Evolutionary conservation across 495 filamentous ascomycete genomes (phyloP).

Genomic region (Podospora pseudocomata): DNA sequence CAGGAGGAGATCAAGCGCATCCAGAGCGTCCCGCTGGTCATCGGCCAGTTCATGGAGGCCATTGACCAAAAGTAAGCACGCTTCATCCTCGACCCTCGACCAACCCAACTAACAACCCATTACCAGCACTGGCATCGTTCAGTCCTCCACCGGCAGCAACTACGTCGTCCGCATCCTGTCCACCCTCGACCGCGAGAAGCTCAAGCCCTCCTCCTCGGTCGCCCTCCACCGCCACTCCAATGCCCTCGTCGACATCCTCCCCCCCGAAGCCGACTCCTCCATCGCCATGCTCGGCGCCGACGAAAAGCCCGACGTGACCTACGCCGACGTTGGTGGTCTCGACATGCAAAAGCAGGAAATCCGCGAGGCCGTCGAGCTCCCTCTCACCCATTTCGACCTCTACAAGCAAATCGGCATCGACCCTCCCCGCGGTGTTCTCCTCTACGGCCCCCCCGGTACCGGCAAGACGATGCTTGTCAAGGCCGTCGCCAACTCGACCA

Average conservation of each 20-base stretch:
- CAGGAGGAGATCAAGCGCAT: conserved; percentile 99
- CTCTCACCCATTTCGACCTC: conserved; percentile 93
- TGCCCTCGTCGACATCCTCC: conserved; percentile 95
- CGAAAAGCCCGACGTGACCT: conserved; percentile 98
- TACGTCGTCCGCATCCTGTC: conserved; percentile 98
- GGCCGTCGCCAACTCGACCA: conserved; percentile 96
- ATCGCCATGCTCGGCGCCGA: conserved; percentile 96
- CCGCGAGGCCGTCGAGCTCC: conserved; percentile 92
- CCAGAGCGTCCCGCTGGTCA: conserved; percentile 94
- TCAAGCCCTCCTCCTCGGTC: conserved; percentile 96
- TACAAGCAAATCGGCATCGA: conserved; percentile 99
- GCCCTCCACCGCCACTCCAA: conserved; percentile 97
- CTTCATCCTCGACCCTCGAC: conserved; percentile 4
- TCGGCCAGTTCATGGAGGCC: conserved; percentile 99
- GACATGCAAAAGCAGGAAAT: conserved; percentile 99
- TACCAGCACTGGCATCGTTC: conserved; percentile 92
- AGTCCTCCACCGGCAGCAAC: conserved; percentile 96
- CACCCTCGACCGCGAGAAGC: conserved; percentile 93
- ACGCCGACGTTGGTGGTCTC: conserved; percentile 93
- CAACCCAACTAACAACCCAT: conserved; percentile 10
- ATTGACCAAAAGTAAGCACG: conserved; percentile 91
- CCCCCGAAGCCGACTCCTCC: conserved; percentile 94
- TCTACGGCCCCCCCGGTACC: conserved; percentile 94
- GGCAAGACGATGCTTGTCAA: conserved; percentile 99
- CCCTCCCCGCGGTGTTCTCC: conserved; percentile 89